Evolutionary conservation across 2,329 filamentous ascomycete genomes (phyloP).

Genomic region (Paecilomyces formosus): DNA sequence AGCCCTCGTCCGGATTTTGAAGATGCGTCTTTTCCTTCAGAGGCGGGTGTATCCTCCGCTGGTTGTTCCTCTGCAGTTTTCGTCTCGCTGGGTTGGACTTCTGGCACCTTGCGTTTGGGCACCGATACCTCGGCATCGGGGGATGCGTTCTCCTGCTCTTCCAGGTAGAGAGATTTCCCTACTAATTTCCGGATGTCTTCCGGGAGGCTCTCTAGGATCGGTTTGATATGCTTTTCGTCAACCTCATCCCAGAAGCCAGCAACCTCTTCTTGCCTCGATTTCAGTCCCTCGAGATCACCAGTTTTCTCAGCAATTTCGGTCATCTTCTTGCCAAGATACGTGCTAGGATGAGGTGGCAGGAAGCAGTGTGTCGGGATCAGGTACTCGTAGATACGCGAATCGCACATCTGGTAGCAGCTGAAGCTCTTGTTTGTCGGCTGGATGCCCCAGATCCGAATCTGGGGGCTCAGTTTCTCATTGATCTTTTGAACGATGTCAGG

Average conservation of each 20-base stretch:
- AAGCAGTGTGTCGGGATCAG: constrained; percentile 90
- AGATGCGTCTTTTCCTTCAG: constrained; percentile 6
- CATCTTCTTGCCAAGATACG: constrained; percentile 76
- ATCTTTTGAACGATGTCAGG: constrained; percentile 81
- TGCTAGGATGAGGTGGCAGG: constrained; percentile 82
- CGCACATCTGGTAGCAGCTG: constrained; percentile 90
- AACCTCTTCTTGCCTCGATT: constrained; percentile 66
- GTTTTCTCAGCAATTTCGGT: constrained; percentile 68
- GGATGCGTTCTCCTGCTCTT: constrained; percentile 27
- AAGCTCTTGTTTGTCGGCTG: constrained; percentile 83
- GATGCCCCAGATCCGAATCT: constrained; percentile 94
- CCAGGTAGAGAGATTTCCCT: constrained; percentile 32
- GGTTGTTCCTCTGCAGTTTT: constrained; percentile 10
- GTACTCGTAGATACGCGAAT: constrained; percentile 96
- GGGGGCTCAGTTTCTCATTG: constrained; percentile 73
- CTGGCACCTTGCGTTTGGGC: constrained; percentile 1
- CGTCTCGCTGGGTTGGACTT: constrained; percentile 5
- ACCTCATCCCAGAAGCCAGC: constrained; percentile 73
- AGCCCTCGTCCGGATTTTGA: constrained; percentile 5
- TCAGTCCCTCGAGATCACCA: constrained; percentile 61
- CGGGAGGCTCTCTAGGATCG: constrained; percentile 44
- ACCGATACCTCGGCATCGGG: constrained; percentile 7
- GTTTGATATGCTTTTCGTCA: constrained; percentile 74
- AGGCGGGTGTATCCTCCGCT: constrained; percentile 1
- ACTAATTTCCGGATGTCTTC: constrained; percentile 34